Conservation (phyloP, 257 asterid genomes). For the Galeopsis tetrahit region DNA sequence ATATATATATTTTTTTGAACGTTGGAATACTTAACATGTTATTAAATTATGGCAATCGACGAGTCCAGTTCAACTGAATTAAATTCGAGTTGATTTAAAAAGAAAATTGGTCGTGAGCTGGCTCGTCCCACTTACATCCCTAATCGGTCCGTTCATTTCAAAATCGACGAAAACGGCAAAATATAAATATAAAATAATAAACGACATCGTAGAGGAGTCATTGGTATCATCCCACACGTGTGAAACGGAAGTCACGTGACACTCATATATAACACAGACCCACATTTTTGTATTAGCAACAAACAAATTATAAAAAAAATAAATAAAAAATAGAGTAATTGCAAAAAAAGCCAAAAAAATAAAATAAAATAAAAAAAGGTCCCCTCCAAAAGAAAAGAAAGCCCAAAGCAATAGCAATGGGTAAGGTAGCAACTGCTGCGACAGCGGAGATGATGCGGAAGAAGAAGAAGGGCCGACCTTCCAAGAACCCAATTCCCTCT, state of each 20-base stretch:
- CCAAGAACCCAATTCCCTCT: slow-evolving; percentile 45
- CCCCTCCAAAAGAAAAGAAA: slow-evolving; percentile 41
- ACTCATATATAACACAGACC: slow-evolving; percentile 12
- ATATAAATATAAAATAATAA: background rate
- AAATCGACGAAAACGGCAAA: background rate
- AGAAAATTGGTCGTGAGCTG: no score
- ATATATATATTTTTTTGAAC: no score
- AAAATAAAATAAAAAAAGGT: slow-evolving; percentile 53
- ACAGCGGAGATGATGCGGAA: slow-evolving; percentile 60
- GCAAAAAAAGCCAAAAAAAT: background rate
- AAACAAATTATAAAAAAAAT: background rate
- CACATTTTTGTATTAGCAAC: background rate
- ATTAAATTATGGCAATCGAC: no score
- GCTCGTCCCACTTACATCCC: no score
- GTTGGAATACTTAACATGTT: no score
- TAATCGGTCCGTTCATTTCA: background rate
- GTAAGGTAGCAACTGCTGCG: slow-evolving; percentile 59
- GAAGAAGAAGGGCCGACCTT: slow-evolving; percentile 79
- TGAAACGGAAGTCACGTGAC: slow-evolving; percentile 30
- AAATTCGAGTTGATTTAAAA: no score
- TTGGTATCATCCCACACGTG: slow-evolving; percentile 30
- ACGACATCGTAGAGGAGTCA: background rate
- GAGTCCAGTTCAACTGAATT: no score
- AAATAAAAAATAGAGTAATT: background rate
- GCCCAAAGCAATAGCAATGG: slow-evolving; percentile 56